Base-by-base conservation (phyloP, 2,329 filamentous ascomycete genomes). In the Sclerotinia spermophila region DNA sequence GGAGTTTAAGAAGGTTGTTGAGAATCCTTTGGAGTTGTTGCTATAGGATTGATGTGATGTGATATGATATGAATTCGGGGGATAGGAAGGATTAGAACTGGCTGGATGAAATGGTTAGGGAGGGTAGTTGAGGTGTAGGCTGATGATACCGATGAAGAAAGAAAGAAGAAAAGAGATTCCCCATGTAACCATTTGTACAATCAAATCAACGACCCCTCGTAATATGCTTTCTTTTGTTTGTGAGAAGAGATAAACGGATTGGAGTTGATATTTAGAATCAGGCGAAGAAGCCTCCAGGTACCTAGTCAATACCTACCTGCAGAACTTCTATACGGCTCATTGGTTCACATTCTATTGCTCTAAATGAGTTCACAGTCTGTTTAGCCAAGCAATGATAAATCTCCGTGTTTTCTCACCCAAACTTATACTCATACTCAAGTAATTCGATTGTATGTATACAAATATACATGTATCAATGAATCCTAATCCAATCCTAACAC, bases 1-100 rank as follows among this genome's bases (percentile, higher is more conserved):
- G 82, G 96, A 96, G 86, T 86, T 99, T 82, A 99, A 99, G 92
- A 95, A 94, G 88, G 92, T 94, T 68, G 86, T 99, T 72, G 96
- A 99, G 90, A 97, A 97, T 87, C 96, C 96, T 76, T 87, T 99
- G 77, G 92, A 97, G 85, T 87, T 99, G 77, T 86, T 99, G 82
- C 87, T 99, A 83, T 99, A 74, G 75, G 64, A 53, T 53, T 53
- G 48, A 40, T 67, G n/a, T 61, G 30, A 53, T 51, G 56, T 60
- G 67, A 70, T 30, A 24, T 66, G 48, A 66, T 58, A 70, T 56
- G 48, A 70, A 66, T 42, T 55, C 45, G 62, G 55, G 19, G 67
- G 62, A 1, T 27, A 27, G 24, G 45, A 35, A 40, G 45, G 45
- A 27, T 53, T 38, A 59, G 33, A 40, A 35, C 56, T 27, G 45